Evolutionary conservation across 805 yeast species (phyloP), one percentile per base, ranked within the genome.

Genomic region (Ogataea degrootiae): DNA sequence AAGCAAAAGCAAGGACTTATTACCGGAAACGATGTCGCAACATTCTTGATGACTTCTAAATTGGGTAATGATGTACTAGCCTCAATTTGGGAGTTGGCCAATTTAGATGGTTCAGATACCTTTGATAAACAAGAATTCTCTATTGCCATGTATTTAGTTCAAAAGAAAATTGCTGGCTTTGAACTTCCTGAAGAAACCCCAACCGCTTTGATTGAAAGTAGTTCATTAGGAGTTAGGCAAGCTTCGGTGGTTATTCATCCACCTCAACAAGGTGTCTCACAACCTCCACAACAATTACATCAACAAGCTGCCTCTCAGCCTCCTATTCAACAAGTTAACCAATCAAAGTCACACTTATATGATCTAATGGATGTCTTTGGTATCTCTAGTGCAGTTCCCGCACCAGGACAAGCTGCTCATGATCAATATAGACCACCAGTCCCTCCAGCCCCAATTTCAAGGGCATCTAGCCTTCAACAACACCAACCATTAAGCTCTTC

Each of bases 61-160:
- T 77, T 94, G 50, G 77, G 83, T 44, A 96, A 91, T 59, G 91
- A 87, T 44, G 82, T 80, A 19, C 75, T 94, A 52, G 99, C 98
- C 1, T 70, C 80, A 22, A 82, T 92, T 39, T 94, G 99, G 99
- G 99, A 94, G 67, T 74, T 94, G 56, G 81, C 98, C 9, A 97
- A 94, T 64, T 76, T 89, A 52, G 85, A 87, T 55, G 89, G 89
- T 65, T 80, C 87, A 39, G 97, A 97, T 23, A 76, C 76, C 38
- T 89, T 94, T 61, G 76, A 87, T 42, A 80, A 77, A 58, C 74
- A 80, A 54, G 99, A 94, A 65, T 94, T 94, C 65, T 83, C 95
- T 3, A 84, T 94, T 61, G 97, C 98, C 16, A 85, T 94, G 88
- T 92, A 84, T 62, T 76, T 94, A 55, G 94, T 94, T 8, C 95